phyloP scores from a whole-genome alignment of 352 stramenopile species.

The Globisporangium parvum region DNA sequence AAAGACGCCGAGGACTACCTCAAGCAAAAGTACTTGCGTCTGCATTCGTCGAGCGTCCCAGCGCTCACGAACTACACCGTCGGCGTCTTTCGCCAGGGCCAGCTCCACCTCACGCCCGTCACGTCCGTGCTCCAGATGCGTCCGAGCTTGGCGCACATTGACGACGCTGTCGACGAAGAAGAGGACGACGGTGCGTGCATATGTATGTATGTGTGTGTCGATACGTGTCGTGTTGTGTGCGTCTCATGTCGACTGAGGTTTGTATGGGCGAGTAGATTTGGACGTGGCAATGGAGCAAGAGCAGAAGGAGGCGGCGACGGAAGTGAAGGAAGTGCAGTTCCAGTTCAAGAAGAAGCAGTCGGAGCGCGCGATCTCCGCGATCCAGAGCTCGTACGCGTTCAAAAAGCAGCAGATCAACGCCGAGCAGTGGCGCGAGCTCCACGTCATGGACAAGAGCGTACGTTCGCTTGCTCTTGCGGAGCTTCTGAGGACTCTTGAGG shows the following conservation, averaged over 20 bases:
- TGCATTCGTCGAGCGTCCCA: constrained; percentile 59
- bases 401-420: constrained; percentile 79
- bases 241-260: background rate
- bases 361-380: constrained; percentile 64
- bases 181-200: constrained; percentile 29
- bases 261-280: constrained; percentile 21
- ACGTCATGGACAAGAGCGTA: constrained; percentile 66
- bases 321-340: constrained; percentile 81
- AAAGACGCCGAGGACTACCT: constrained; percentile 74
- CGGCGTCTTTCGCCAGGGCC: constrained; percentile 71
- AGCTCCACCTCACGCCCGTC: constrained; percentile 75
- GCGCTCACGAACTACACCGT: constrained; percentile 76
- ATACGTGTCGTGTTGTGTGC: background rate
- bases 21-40: constrained; percentile 60
- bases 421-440: constrained; percentile 71
- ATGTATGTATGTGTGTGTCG: background rate
- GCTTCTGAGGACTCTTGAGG: no score
- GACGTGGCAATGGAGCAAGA: constrained; percentile 33
- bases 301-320: constrained; percentile 40
- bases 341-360: constrained; percentile 87
- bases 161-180: constrained; percentile 65
- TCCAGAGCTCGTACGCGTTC: constrained; percentile 82
- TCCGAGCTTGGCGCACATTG: constrained; percentile 69
- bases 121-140: constrained; percentile 75
- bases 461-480: constrained; percentile 5